phyloP scores from a whole-genome alignment of 495 filamentous ascomycete species.

The Aspergillus incahuasiensis region DNA sequence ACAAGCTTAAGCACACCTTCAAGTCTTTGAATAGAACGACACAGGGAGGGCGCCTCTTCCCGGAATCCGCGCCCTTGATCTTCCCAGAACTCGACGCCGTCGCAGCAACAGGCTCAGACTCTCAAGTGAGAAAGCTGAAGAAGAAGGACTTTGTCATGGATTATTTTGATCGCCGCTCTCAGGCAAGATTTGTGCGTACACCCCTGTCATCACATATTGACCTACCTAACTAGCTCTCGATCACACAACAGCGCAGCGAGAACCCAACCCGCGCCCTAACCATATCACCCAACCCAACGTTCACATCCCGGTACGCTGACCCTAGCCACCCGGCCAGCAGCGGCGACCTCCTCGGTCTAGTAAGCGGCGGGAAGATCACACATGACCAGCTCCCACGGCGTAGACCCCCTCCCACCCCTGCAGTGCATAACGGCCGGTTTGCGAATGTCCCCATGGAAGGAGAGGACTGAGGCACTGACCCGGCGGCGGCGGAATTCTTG shows the following conservation, averaged over 20 bases:
- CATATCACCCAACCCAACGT: conserved; percentile 25
- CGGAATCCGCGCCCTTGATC: conserved; percentile 43
- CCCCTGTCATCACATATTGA: too few species aligned
- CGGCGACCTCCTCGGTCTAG: too few species aligned
- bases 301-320: conserved; percentile 50
- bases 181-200: conserved; percentile 56
- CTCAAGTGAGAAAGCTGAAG: conserved; percentile 25
- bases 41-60: conserved; percentile 36
- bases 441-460: too few species aligned
- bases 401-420: too few species aligned
- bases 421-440: too few species aligned
- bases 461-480: too few species aligned
- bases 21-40: conserved; percentile 43
- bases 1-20: conserved; percentile 30
- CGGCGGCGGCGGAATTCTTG: too few species aligned
- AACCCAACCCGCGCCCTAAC: conserved; percentile 29
- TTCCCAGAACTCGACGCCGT: conserved; percentile 44
- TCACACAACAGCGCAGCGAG: conserved; percentile 13
- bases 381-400: too few species aligned
- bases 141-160: conserved; percentile 41
- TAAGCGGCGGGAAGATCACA: too few species aligned
- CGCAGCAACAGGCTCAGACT: conserved; percentile 26
- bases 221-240: too few species aligned
- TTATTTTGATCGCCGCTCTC: conserved; percentile 50
- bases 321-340: conserved; percentile 48